Percentiles rank a stretch among this genome's conserved stretches.
Evolutionary conservation across 768 basidiomycete species (phyloP).

Genomic region (Leccinum subtestaceum): DNA sequence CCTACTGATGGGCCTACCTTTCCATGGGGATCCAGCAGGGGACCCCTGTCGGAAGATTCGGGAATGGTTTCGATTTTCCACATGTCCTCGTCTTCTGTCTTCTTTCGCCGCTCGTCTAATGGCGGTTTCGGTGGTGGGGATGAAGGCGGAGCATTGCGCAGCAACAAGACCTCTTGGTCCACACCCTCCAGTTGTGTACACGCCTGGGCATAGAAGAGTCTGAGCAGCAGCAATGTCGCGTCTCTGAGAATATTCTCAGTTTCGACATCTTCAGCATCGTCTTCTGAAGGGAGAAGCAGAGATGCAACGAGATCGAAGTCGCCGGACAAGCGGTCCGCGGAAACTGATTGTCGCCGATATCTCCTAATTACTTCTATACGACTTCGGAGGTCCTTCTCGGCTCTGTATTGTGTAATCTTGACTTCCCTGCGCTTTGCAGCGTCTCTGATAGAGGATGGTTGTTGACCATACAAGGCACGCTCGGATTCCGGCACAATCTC

Average conservation of each 20-base stretch:
- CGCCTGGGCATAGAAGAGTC: slow-evolving; percentile 69
- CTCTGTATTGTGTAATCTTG: slow-evolving; percentile 89
- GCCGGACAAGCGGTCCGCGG: slow-evolving; percentile 35
- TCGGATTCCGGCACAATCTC: slow-evolving; percentile 63
- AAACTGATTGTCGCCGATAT: slow-evolving; percentile 43
- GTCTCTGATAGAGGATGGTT: slow-evolving; percentile 52
- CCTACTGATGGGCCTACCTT: slow-evolving; percentile 49
- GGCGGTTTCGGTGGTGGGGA: slow-evolving; percentile 31
- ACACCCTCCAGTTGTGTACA: slow-evolving; percentile 64
- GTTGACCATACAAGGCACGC: slow-evolving; percentile 50
- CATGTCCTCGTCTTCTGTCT: slow-evolving; percentile 45
- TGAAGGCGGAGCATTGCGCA: slow-evolving; percentile 50
- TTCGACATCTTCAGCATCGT: slow-evolving; percentile 52
- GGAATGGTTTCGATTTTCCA: slow-evolving; percentile 72
- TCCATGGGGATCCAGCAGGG: slow-evolving; percentile 71
- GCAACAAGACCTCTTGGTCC: slow-evolving; percentile 68
- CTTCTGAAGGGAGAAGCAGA: slow-evolving; percentile 44
- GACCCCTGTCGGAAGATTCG: slow-evolving; percentile 48
- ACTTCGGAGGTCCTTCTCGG: slow-evolving; percentile 75
- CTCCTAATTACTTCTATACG: slow-evolving; percentile 63
- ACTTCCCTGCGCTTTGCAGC: slow-evolving; percentile 71
- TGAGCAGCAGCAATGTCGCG: slow-evolving; percentile 65
- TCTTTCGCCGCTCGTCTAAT: slow-evolving; percentile 39
- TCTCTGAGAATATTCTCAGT: slow-evolving; percentile 67
- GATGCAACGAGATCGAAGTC: slow-evolving; percentile 66